These are phyloP conservation scores for Lentithecium fluviatile DNA, from an alignment of 495 filamentous ascomycete species.

Conservation along the genomic window DNA sequence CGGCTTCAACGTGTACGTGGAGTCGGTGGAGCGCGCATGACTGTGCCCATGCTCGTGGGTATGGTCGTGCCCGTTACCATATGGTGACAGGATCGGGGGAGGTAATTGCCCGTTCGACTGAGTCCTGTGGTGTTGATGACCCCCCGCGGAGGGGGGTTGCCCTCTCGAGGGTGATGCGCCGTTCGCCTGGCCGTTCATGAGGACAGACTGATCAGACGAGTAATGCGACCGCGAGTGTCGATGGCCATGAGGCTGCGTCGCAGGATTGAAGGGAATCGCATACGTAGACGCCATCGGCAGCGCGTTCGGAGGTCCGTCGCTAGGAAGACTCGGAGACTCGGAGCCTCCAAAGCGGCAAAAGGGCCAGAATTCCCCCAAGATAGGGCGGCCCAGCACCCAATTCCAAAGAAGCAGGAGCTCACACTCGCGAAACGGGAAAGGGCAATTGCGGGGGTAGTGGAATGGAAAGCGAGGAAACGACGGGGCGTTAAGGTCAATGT, in stretches of 20 bases:
- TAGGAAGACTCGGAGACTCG: background rate
- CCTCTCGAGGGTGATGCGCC: conserved; percentile 15
- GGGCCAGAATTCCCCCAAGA: background rate
- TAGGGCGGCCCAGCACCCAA: conserved; percentile 23
- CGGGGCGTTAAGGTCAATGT: background rate
- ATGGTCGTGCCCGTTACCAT: conserved; percentile 4
- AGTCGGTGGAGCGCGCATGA: conserved; percentile 34
- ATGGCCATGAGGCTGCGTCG: conserved; percentile 27
- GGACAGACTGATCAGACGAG: conserved; percentile 13
- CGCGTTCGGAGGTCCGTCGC: conserved; percentile 2
- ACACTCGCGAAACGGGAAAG: background rate
- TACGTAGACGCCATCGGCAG: conserved; percentile 39
- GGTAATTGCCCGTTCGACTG: conserved; percentile 22
- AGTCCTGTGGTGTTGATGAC: conserved; percentile 23
- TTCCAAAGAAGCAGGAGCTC: conserved; percentile 1
- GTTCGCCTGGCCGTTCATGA: conserved; percentile 20
- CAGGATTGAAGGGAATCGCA: conserved; percentile 35
- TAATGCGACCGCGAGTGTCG: conserved; percentile 30
- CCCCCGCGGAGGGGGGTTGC: background rate
- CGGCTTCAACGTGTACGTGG: conserved; percentile 38
- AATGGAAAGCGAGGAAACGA: background rate
- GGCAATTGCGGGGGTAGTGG: conserved; percentile 2
- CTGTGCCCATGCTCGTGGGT: conserved; percentile 43
- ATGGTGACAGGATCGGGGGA: conserved; percentile 6
- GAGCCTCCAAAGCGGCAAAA: conserved; percentile 1